These are phyloP conservation scores for Hypericum perforatum DNA, from an alignment of 345 rosid species.

Conservation along the genomic window DNA sequence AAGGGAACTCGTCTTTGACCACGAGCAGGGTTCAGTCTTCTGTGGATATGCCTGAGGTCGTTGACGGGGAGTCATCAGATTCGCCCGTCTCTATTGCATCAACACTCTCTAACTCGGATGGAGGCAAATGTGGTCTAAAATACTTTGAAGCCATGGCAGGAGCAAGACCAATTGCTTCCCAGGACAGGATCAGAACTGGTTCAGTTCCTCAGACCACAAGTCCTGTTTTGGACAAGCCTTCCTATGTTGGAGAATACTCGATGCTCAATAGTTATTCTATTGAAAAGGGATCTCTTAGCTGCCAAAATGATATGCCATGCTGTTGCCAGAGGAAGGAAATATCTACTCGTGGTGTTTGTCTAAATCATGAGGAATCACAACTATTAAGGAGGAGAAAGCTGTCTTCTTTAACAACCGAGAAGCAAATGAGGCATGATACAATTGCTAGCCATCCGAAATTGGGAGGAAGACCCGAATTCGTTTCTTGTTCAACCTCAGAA, in stretches of 20 bases:
- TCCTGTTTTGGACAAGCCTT: slow-evolving; percentile 17
- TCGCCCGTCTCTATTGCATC: slow-evolving; percentile 75
- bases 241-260: slow-evolving; percentile 24
- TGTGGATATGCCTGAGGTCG: slow-evolving; percentile 53
- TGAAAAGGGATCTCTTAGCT: slow-evolving; percentile 35
- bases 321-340: slow-evolving; percentile 89
- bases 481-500: slow-evolving; percentile 23
- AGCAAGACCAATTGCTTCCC: slow-evolving; percentile 18
- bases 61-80: slow-evolving; percentile 68
- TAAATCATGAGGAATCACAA: slow-evolving; percentile 47
- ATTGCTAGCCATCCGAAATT: slow-evolving; percentile 18
- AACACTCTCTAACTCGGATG: slow-evolving; percentile 57
- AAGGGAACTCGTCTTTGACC: slow-evolving; percentile 82
- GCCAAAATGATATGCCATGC: slow-evolving; percentile 55
- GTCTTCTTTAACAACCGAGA: slow-evolving; percentile 26
- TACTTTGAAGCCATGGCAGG: slow-evolving; percentile 32
- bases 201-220: slow-evolving; percentile 25
- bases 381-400: slow-evolving; percentile 46
- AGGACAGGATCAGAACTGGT: slow-evolving; percentile 29
- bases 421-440: slow-evolving; percentile 19
- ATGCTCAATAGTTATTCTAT: slow-evolving; percentile 22
- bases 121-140: slow-evolving; percentile 28
- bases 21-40: slow-evolving; percentile 74
- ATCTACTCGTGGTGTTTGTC: slow-evolving; percentile 30
- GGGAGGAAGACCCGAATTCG: slow-evolving; percentile 32